These are phyloP conservation scores for Silene uniflora DNA, from an alignment of 148 eudicot genomes.

Conservation along the genomic window DNA sequence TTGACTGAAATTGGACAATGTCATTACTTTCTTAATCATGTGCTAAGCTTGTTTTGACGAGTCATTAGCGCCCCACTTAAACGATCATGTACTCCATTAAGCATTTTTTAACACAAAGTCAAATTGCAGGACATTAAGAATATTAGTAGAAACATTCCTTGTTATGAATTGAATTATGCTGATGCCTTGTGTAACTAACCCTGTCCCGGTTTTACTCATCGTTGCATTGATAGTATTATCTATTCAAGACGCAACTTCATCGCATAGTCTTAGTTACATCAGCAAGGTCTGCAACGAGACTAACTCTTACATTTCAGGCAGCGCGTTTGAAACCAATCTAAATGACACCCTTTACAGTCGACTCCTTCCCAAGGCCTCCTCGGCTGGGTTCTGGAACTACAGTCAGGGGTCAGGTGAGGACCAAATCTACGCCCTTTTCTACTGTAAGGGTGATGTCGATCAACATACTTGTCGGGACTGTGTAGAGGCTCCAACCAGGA, in stretches of 20 bases:
- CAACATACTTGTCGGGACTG: slow-evolving; percentile 10
- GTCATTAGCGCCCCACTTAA: no score
- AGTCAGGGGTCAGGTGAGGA: not conserved
- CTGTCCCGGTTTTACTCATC: not conserved
- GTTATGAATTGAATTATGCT: not conserved
- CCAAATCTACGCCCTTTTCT: slow-evolving; percentile 24
- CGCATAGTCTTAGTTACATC: not conserved
- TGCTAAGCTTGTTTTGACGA: no score
- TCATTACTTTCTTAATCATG: no score
- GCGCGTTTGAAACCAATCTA: slow-evolving; percentile 1
- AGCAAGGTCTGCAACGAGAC: not conserved
- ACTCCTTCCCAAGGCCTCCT: not conserved
- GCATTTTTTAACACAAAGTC: not conserved
- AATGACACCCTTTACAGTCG: slow-evolving; percentile 6
- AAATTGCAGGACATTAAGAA: not conserved
- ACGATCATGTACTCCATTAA: not conserved
- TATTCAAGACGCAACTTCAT: not conserved
- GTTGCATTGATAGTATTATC: not conserved
- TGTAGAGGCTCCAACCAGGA: slow-evolving; percentile 1
- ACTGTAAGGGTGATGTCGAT: slow-evolving; percentile 25
- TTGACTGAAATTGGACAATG: no score
- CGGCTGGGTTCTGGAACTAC: not conserved
- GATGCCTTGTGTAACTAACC: not conserved
- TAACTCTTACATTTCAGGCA: not conserved
- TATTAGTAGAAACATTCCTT: not conserved